Evolutionary conservation across 495 filamentous ascomycete genomes (phyloP).

Genomic region (Arthonia radiata): DNA sequence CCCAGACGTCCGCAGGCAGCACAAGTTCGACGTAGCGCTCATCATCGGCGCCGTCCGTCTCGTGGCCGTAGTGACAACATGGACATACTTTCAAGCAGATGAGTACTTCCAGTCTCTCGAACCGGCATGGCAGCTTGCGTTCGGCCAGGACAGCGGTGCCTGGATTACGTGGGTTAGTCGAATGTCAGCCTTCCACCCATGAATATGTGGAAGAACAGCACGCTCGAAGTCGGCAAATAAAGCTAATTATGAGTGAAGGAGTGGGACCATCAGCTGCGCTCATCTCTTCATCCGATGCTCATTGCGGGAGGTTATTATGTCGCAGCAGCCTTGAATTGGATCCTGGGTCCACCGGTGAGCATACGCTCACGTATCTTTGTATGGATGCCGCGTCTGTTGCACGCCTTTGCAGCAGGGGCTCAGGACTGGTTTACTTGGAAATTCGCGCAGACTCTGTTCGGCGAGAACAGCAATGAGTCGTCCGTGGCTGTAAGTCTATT

Average conservation of each 20-base stretch:
- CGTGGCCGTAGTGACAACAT: slow-evolving; percentile 55
- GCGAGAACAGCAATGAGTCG: slow-evolving; percentile 26
- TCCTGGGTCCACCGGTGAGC: slow-evolving; percentile 22
- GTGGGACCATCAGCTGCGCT: slow-evolving; percentile 77
- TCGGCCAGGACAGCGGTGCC: slow-evolving; percentile 49
- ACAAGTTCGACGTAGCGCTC: too few relatives aligned
- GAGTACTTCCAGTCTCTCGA: slow-evolving; percentile 94
- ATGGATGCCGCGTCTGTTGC: slow-evolving; percentile 45
- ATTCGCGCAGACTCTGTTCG: slow-evolving; percentile 49
- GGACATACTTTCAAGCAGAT: slow-evolving; percentile 99
- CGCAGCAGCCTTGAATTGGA: slow-evolving; percentile 24
- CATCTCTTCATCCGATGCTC: slow-evolving; percentile 69
- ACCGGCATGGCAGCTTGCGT: slow-evolving; percentile 77
- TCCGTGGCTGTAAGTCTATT: slow-evolving; percentile 38
- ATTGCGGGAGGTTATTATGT: slow-evolving; percentile 55
- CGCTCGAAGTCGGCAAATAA: slow-evolving; percentile 1
- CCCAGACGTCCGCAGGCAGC: too few relatives aligned
- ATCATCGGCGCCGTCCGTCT: slow-evolving; percentile 50
- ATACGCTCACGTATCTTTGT: slow-evolving; percentile 38
- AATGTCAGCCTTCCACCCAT: slow-evolving; percentile 1
- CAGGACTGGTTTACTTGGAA: slow-evolving; percentile 82
- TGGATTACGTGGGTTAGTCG: slow-evolving; percentile 85
- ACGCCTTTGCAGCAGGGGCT: slow-evolving; percentile 51
- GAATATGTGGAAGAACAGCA: too few relatives aligned
- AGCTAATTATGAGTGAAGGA: slow-evolving; percentile 32